Evolutionary conservation across 306 rosid species (phyloP).

Genomic region (Delonix regia): DNA sequence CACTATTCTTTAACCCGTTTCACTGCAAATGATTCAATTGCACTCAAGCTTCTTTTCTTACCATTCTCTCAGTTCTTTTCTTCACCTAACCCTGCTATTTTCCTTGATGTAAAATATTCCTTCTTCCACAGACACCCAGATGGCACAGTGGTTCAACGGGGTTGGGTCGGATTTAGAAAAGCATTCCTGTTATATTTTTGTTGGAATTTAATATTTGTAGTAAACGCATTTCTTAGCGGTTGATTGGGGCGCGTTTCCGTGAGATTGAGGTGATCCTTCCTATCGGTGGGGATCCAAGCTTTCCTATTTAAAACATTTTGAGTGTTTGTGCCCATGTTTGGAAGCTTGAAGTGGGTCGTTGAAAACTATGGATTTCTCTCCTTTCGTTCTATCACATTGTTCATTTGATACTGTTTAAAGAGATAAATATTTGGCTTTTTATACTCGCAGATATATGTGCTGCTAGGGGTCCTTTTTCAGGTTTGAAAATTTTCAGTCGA

Average conservation of each 20-base stretch:
- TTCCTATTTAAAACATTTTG: neutral
- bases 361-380: conserved; percentile 29
- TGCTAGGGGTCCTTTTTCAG: conserved; percentile 34
- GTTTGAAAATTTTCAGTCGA: conserved; percentile 34
- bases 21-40: conserved; percentile 28
- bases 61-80: conserved; percentile 37
- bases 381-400: conserved; percentile 43
- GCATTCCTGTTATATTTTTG: neutral
- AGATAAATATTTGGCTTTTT: conserved; percentile 29
- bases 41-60: conserved; percentile 31
- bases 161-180: conserved; percentile 37
- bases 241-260: conserved; percentile 31
- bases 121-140: conserved; percentile 16
- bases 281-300: conserved; percentile 23
- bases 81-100: conserved; percentile 46
- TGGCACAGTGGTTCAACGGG: conserved; percentile 24
- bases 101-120: neutral
- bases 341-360: conserved; percentile 43
- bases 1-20: neutral
- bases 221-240: conserved; percentile 31
- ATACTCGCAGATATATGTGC: conserved; percentile 23
- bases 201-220: conserved; percentile 32
- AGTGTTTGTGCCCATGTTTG: conserved; percentile 28
- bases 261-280: conserved; percentile 34
- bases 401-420: conserved; percentile 29